Evolutionary conservation across 495 filamentous ascomycete genomes (phyloP).

Genomic region (Neurospora sp.): DNA sequence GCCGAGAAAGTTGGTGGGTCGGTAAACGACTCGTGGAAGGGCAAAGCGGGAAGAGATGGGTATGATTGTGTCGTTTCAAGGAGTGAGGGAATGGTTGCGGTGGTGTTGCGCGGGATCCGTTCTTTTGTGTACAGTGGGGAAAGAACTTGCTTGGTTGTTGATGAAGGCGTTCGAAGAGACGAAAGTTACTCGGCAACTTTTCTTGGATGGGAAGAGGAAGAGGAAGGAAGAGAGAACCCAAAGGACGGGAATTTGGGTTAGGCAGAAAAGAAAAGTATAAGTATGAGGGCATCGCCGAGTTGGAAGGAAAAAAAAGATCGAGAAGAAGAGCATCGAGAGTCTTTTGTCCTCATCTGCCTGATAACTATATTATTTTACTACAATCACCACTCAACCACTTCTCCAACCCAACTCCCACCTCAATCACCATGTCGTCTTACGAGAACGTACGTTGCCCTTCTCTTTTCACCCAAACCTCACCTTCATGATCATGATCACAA

Average conservation of each 20-base stretch:
- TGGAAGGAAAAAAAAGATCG: background rate
- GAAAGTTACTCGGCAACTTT: background rate
- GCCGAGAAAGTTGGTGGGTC: background rate
- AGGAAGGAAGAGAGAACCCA: background rate
- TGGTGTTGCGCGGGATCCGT: background rate
- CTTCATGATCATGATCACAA: background rate
- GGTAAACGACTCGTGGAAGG: background rate
- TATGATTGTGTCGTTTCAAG: background rate
- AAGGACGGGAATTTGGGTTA: background rate
- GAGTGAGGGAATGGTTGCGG: background rate
- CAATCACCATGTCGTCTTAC: background rate
- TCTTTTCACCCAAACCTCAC: background rate
- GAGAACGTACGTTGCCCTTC: background rate
- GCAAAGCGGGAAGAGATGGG: background rate
- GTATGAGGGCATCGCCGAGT: background rate
- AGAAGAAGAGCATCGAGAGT: background rate
- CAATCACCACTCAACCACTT: background rate
- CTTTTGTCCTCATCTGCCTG: background rate
- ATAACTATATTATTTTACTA: background rate
- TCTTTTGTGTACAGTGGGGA: background rate
- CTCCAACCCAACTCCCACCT: background rate
- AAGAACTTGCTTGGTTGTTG: background rate
- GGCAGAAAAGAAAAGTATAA: background rate
- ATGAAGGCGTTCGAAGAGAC: background rate
- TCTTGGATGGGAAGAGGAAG: background rate